Evolutionary conservation across 2,329 filamentous ascomycete genomes (phyloP).

Genomic region (Lachnellula occidentalis): DNA sequence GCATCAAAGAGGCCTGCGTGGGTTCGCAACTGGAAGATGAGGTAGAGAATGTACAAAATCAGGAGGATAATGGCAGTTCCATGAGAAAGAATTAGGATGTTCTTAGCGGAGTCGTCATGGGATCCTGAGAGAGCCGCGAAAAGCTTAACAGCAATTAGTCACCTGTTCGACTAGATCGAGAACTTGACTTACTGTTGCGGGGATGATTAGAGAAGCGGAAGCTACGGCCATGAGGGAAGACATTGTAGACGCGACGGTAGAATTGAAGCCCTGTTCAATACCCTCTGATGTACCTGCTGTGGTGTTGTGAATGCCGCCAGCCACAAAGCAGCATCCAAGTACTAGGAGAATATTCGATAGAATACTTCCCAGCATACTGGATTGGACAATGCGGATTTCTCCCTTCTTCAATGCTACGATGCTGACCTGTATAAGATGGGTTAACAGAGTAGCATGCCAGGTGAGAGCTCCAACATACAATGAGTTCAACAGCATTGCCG

Average conservation of each 20-base stretch:
- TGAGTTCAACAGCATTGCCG: slow-evolving; percentile 51
- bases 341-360: slow-evolving; percentile 90
- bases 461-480: slow-evolving; percentile 33
- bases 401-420: slow-evolving; percentile 81
- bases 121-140: slow-evolving; percentile 56
- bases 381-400: slow-evolving; percentile 91
- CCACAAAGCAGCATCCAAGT: slow-evolving; percentile 73
- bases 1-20: slow-evolving; percentile 67
- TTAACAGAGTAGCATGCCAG: neutral
- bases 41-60: slow-evolving; percentile 68
- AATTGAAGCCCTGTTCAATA: slow-evolving; percentile 69
- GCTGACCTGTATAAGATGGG: slow-evolving; percentile 59
- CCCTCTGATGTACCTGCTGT: slow-evolving; percentile 21
- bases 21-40: slow-evolving; percentile 72
- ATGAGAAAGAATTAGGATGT: slow-evolving; percentile 66
- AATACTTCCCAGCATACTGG: slow-evolving; percentile 94
- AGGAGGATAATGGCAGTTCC: slow-evolving; percentile 73
- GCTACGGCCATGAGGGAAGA: slow-evolving; percentile 67
- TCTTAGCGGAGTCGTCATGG: slow-evolving; percentile 41
- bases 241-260: slow-evolving; percentile 74
- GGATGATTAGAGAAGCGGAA: slow-evolving; percentile 73
- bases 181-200: slow-evolving; percentile 52
- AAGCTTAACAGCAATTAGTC: slow-evolving; percentile 38
- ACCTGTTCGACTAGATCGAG: neutral
- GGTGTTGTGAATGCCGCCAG: slow-evolving; percentile 60